Percentiles rank a stretch among this genome's conserved stretches.
phyloP scores from a whole-genome alignment of 371 early-diverging fungal species.

The Apophysomyces elegans region DNA sequence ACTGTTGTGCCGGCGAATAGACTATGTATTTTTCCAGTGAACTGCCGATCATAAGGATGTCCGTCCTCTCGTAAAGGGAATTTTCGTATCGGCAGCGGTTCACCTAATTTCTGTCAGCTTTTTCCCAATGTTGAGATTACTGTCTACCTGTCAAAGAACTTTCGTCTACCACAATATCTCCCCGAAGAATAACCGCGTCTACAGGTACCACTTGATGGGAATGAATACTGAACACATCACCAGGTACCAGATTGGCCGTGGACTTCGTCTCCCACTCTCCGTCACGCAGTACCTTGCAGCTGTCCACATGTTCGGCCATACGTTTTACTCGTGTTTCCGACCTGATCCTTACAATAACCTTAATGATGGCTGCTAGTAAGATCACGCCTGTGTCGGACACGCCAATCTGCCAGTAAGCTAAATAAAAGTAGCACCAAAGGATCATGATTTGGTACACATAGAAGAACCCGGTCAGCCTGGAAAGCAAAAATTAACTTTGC shows the following conservation, averaged over 20 bases:
- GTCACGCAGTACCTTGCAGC: slow-evolving; percentile 53
- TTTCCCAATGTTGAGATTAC: slow-evolving; percentile 7
- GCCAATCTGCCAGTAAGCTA: slow-evolving; percentile 74
- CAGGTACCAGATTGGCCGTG: slow-evolving; percentile 64
- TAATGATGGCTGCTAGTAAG: slow-evolving; percentile 65
- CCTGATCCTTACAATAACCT: slow-evolving; percentile 59
- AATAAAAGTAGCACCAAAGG: slow-evolving; percentile 70
- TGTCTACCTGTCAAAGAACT: slow-evolving; percentile 58
- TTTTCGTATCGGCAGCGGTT: slow-evolving; percentile 59
- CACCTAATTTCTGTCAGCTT: slow-evolving; percentile 9
- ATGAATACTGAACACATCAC: slow-evolving; percentile 62
- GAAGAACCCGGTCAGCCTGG: slow-evolving; percentile 65
- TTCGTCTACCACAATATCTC: slow-evolving; percentile 73
- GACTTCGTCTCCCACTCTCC: slow-evolving; percentile 48
- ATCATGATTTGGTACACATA: slow-evolving; percentile 79
- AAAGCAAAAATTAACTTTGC: slow-evolving; percentile 2
- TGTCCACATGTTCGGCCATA: slow-evolving; percentile 61
- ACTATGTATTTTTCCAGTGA: slow-evolving; percentile 29
- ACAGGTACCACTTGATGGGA: slow-evolving; percentile 55
- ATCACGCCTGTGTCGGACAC: slow-evolving; percentile 69
- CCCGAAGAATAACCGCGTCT: slow-evolving; percentile 66
- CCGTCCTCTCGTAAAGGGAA: slow-evolving; percentile 40
- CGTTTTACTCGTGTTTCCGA: slow-evolving; percentile 64
- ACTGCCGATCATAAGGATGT: slow-evolving; percentile 20
- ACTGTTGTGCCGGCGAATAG: slow-evolving; percentile 49